Evolutionary conservation across 2,329 filamentous ascomycete genomes (phyloP).

Genomic region (Cordyceps cicadae): DNA sequence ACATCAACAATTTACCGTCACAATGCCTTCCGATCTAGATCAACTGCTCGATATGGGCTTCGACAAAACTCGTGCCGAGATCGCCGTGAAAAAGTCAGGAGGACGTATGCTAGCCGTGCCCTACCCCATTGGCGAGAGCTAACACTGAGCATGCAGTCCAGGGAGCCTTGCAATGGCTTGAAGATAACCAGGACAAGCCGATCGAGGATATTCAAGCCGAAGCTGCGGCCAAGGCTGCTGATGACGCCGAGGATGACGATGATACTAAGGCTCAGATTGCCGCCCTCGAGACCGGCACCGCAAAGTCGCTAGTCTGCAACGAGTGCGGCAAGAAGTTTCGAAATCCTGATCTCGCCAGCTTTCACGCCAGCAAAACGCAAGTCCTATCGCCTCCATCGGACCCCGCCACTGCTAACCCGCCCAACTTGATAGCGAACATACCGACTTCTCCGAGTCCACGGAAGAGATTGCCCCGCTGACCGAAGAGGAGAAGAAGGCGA

Average conservation of each 20-base stretch:
- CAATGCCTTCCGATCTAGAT: slow-evolving; percentile 49
- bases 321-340: slow-evolving; percentile 91
- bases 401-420: neutral
- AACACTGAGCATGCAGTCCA: slow-evolving; percentile 52
- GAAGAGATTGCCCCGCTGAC: slow-evolving; percentile 88
- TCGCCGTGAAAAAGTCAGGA: slow-evolving; percentile 78
- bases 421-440: slow-evolving; percentile 54
- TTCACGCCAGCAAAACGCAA: slow-evolving; percentile 80
- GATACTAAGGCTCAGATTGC: slow-evolving; percentile 49
- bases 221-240: slow-evolving; percentile 28
- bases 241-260: slow-evolving; percentile 39
- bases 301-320: slow-evolving; percentile 82
- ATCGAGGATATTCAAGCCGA: slow-evolving; percentile 67
- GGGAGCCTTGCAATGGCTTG: slow-evolving; percentile 88
- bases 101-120: slow-evolving; percentile 51
- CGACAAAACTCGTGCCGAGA: slow-evolving; percentile 68
- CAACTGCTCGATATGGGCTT: slow-evolving; percentile 68
- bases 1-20: neutral
- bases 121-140: neutral
- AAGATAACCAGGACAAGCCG: slow-evolving; percentile 80
- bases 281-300: slow-evolving; percentile 57
- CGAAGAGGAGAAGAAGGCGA: slow-evolving; percentile 81
- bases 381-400: slow-evolving; percentile 19
- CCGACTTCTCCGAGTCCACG: slow-evolving; percentile 85
- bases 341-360: slow-evolving; percentile 72